These are phyloP conservation scores for Populus hybrid DNA, from an alignment of 441 rosid species.

Conservation along the genomic window DNA sequence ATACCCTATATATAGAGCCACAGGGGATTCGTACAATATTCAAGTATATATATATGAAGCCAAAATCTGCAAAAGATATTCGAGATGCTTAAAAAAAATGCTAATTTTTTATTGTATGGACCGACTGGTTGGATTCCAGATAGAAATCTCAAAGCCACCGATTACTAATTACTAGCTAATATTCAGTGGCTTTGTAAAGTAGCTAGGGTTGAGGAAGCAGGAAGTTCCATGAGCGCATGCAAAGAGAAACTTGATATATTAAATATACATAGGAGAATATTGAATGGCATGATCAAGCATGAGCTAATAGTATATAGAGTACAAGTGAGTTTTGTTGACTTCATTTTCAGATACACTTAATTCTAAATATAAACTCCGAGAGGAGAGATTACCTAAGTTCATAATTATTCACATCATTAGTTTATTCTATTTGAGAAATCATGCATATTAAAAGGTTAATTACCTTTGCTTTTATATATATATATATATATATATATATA, in stretches of 20 bases:
- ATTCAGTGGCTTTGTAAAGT: constrained; percentile 11
- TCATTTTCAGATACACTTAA: too few relatives aligned
- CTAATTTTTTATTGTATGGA: constrained; percentile 13
- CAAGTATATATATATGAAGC: constrained; percentile 16
- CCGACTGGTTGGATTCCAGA: constrained; percentile 20
- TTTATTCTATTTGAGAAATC: too few relatives aligned
- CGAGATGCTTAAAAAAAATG: neutral
- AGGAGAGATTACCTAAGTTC: too few relatives aligned
- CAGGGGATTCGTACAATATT: neutral
- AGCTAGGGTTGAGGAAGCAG: constrained; percentile 21
- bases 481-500: too few relatives aligned
- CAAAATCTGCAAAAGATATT: constrained; percentile 12
- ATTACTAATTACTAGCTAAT: neutral
- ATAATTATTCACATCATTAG: too few relatives aligned
- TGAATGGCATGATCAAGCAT: neutral
- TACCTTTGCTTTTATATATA: too few relatives aligned
- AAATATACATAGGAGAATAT: too few relatives aligned
- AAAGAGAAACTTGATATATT: too few relatives aligned
- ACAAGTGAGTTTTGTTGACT: too few relatives aligned
- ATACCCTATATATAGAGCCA: constrained; percentile 25
- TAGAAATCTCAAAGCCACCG: constrained; percentile 22
- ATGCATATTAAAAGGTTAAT: too few relatives aligned
- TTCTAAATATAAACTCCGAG: too few relatives aligned
- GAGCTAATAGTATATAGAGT: neutral
- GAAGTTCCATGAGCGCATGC: constrained; percentile 5